Conservation (phyloP, 306 rosid genomes). For the Cucurbita ficifolia region DNA sequence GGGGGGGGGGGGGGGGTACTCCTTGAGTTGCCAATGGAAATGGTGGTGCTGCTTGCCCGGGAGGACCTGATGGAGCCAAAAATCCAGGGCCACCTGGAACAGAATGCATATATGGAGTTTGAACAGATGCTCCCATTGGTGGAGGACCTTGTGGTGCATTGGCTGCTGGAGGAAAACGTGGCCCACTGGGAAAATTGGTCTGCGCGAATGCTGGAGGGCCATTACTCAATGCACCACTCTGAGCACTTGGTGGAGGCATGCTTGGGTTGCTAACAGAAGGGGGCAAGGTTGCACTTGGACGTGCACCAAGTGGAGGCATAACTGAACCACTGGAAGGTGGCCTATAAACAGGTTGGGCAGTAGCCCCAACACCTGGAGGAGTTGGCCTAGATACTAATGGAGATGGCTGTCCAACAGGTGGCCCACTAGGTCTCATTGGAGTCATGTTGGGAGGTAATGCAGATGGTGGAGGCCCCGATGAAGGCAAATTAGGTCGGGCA, state of each 20-base stretch:
- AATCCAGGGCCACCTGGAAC: constrained; percentile 12
- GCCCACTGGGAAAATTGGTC: constrained; percentile 34
- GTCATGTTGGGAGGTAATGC: constrained; percentile 23
- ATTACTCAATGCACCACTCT: constrained; percentile 47
- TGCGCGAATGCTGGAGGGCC: constrained; percentile 58
- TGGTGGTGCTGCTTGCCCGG: constrained; percentile 47
- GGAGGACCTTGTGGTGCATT: constrained; percentile 19
- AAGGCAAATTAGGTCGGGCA: constrained; percentile 35
- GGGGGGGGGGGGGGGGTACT: background rate
- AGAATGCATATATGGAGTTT: constrained; percentile 21
- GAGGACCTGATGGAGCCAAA: constrained; percentile 32
- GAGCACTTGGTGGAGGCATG: constrained; percentile 20
- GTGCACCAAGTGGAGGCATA: constrained; percentile 27
- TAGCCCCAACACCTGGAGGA: constrained; percentile 27
- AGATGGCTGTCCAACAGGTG: constrained; percentile 30
- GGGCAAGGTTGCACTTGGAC: constrained; percentile 30
- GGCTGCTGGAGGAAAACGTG: constrained; percentile 44
- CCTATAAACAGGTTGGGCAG: constrained; percentile 25
- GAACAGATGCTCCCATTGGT: constrained; percentile 17
- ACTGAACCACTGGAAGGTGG: constrained; percentile 26
- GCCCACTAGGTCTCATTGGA: constrained; percentile 26
- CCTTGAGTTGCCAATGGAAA: constrained; percentile 44
- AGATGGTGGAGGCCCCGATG: constrained; percentile 33
- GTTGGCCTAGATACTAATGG: constrained; percentile 37
- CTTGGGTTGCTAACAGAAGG: constrained; percentile 24